A percentile compares a stretch with the other conserved stretches of the same genome.
Conservation (phyloP, 176 grass and related monocot genomes). For the Paspalum notatum region DNA sequence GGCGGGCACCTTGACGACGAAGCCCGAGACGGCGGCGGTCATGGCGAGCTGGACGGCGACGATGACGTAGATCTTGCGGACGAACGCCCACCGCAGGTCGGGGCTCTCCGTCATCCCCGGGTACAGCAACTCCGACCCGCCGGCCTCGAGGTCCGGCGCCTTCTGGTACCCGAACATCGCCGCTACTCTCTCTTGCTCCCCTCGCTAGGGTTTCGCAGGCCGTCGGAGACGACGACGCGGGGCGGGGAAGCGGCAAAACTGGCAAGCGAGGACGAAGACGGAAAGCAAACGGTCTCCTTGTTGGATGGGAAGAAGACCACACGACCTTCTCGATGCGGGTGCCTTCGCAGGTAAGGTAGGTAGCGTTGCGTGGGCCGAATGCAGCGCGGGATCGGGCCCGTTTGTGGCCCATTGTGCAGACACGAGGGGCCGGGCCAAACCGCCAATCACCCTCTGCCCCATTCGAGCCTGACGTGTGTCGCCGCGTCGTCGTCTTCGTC, state of each 20-base stretch:
- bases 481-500: not conserved
- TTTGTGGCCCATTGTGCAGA: not conserved
- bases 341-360: constrained; percentile 37
- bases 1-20: constrained; percentile 74
- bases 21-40: constrained; percentile 63
- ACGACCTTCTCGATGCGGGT: not conserved
- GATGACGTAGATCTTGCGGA: constrained; percentile 92
- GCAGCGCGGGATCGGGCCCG: not conserved
- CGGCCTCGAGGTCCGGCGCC: constrained; percentile 59
- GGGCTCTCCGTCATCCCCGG: constrained; percentile 84
- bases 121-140: constrained; percentile 50
- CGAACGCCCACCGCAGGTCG: constrained; percentile 84
- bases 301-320: not conserved
- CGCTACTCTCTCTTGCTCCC: not conserved
- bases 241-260: no score
- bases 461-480: not conserved
- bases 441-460: not conserved
- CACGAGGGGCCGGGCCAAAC: not conserved
- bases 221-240: not conserved
- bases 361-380: not conserved
- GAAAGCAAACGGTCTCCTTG: not conserved
- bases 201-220: constrained; percentile 34
- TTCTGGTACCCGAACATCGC: constrained; percentile 54
- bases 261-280: not conserved
- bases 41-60: constrained; percentile 71